Conservation (phyloP, 306 rosid species). For the Cyamopsis tetragonoloba region DNA sequence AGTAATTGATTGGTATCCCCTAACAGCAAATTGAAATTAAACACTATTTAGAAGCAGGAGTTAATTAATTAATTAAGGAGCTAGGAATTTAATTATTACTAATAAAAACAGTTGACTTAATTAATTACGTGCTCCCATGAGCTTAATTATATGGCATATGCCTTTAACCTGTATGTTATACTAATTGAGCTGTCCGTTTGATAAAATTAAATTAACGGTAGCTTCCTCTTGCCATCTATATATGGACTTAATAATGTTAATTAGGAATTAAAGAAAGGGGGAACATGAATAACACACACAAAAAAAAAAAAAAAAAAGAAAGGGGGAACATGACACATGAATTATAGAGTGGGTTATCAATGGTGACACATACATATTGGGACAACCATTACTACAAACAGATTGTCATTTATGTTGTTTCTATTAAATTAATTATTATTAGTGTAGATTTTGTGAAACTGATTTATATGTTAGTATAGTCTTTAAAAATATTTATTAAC, state of each 20-base stretch:
- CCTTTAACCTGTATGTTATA: slow-evolving; percentile 11
- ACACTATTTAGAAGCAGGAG: not conserved
- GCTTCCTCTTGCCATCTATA: slow-evolving; percentile 11
- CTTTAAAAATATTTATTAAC: too few species aligned
- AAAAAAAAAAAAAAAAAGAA: too few species aligned
- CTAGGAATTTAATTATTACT: not conserved
- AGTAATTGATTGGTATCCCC: slow-evolving; percentile 17
- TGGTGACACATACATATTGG: slow-evolving; percentile 8
- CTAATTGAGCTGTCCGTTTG: slow-evolving; percentile 11
- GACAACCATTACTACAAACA: too few species aligned
- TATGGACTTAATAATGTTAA: too few species aligned
- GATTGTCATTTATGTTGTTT: too few species aligned
- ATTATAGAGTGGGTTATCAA: slow-evolving; percentile 20
- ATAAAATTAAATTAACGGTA: not conserved
- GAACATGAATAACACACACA: too few species aligned
- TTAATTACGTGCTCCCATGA: not conserved
- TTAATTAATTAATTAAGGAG: too few species aligned
- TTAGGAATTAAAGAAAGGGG: too few species aligned
- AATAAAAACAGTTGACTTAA: slow-evolving; percentile 30
- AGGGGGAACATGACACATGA: not conserved
- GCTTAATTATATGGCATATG: too few species aligned
- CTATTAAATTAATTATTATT: too few species aligned
- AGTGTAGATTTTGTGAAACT: too few species aligned
- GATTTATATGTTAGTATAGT: too few species aligned
- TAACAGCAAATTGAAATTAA: not conserved